phyloP scores from a whole-genome alignment of 169 alveolate species.

The Cyclospora cayetanensis region DNA sequence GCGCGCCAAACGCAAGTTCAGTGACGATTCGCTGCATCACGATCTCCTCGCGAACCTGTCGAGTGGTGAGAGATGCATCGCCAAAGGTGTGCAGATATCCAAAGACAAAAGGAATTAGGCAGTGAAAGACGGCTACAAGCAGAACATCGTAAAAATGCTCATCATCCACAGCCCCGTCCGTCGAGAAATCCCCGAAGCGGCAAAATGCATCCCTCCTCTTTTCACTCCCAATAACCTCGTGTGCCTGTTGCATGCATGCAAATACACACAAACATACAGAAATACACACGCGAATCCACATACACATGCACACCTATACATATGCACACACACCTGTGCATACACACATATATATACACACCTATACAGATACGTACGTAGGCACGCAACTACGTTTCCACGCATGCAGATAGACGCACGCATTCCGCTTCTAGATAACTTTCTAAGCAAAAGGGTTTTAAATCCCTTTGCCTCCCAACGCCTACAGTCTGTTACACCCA shows the following conservation, averaged over 20 bases:
- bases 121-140: constrained; percentile 25
- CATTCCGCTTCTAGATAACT: too few relatives aligned
- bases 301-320: background rate
- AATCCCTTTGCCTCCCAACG: too few relatives aligned
- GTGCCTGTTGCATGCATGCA: constrained; percentile 47
- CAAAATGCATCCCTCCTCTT: constrained; percentile 22
- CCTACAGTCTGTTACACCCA: too few relatives aligned
- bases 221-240: constrained; percentile 47
- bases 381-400: background rate
- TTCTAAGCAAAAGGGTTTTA: too few relatives aligned
- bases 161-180: constrained; percentile 57
- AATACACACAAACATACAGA: background rate
- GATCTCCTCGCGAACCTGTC: background rate
- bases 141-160: constrained; percentile 56
- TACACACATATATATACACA: background rate
- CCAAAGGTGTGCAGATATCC: constrained; percentile 45
- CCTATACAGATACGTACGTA: background rate
- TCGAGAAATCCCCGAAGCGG: constrained; percentile 59
- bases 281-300: background rate
- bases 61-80: background rate
- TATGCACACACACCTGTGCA: background rate
- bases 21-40: too few relatives aligned
- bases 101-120: constrained; percentile 34
- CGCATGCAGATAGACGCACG: too few relatives aligned
- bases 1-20: background rate